Percentiles rank a stretch among this genome's conserved stretches.
These are phyloP conservation scores for Phytophthora fragariaefolia DNA, from an alignment of 352 stramenopile species.

Conservation along the genomic window DNA sequence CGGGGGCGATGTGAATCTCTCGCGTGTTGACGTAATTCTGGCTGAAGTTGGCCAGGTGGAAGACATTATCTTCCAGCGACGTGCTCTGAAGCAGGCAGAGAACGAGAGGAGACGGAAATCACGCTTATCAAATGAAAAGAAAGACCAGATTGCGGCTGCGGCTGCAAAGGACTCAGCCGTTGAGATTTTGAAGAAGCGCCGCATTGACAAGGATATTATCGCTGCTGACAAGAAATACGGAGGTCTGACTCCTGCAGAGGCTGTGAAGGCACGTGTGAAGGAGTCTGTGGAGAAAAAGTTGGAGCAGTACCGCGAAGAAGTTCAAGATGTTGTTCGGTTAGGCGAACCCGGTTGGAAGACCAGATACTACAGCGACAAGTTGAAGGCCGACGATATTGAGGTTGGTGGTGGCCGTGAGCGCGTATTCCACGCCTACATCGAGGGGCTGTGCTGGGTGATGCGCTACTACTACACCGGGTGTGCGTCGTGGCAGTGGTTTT, in stretches of 20 bases:
- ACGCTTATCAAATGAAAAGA: conserved; percentile 73
- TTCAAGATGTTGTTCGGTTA: conserved; percentile 94
- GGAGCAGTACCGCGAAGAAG: conserved; percentile 84
- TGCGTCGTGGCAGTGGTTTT: conserved; percentile 99
- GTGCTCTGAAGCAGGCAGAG: conserved; percentile 85
- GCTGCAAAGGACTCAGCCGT: conserved; percentile 75
- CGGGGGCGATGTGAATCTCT: conserved; percentile 95
- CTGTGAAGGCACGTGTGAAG: conserved; percentile 85
- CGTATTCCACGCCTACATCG: conserved; percentile 96
- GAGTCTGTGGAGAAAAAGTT: conserved; percentile 78
- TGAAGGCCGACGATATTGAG: conserved; percentile 89
- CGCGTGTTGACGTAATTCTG: conserved; percentile 96
- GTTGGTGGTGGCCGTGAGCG: conserved; percentile 87
- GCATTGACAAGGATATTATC: conserved; percentile 70
- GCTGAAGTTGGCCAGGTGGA: conserved; percentile 96
- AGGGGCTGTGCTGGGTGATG: conserved; percentile 99
- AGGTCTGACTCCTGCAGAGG: conserved; percentile 65
- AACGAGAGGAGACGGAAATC: conserved; percentile 77
- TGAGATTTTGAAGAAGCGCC: conserved; percentile 82
- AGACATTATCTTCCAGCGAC: conserved; percentile 94
- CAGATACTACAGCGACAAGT: conserved; percentile 89
- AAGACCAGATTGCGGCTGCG: conserved; percentile 65
- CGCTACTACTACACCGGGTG: conserved; percentile 99
- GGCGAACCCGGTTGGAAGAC: conserved; percentile 98
- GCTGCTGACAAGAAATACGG: conserved; percentile 76